These are phyloP conservation scores for Candida wancherniae DNA, from an alignment of 805 yeast genomes.

Conservation along the genomic window DNA sequence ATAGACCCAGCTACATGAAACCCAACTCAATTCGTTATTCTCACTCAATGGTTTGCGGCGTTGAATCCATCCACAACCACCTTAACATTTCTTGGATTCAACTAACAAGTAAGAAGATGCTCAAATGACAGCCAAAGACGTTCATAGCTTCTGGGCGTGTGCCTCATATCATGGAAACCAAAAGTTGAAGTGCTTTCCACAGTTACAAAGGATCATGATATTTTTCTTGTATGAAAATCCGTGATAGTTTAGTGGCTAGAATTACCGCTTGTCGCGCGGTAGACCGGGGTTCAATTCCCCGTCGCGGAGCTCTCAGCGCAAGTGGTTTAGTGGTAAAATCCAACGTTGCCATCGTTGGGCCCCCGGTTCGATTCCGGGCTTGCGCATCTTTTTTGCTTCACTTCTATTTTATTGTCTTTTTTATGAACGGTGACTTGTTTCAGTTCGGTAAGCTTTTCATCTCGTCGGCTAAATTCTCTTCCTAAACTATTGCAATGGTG, in stretches of 20 bases:
- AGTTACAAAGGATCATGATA: neutral
- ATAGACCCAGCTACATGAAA: no score
- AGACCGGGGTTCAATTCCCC: conserved; percentile 18
- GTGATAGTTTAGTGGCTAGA: conserved; percentile 18
- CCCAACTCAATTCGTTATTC: no score
- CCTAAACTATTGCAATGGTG: no score
- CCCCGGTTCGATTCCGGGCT: conserved; percentile 21
- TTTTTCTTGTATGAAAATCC: conserved; percentile 6
- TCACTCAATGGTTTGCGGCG: no score
- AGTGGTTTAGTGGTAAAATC: conserved; percentile 20
- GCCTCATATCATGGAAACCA: no score
- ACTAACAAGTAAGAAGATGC: no score
- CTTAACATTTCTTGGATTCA: no score
- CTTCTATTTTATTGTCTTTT: neutral
- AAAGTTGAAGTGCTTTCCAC: neutral
- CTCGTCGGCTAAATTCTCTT: no score
- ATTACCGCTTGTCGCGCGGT: conserved; percentile 18
- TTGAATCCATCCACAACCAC: no score
- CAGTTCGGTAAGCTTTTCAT: no score
- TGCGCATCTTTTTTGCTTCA: conserved; percentile 12
- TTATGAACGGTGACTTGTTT: neutral
- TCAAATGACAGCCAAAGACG: no score
- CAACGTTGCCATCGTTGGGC: conserved; percentile 21
- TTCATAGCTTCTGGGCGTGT: no score
- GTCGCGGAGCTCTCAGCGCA: conserved; percentile 19